A percentile compares a stretch with the other conserved stretches of the same genome.
phyloP scores from a whole-genome alignment of 805 yeast genomes.

The Pichia eremophila region DNA sequence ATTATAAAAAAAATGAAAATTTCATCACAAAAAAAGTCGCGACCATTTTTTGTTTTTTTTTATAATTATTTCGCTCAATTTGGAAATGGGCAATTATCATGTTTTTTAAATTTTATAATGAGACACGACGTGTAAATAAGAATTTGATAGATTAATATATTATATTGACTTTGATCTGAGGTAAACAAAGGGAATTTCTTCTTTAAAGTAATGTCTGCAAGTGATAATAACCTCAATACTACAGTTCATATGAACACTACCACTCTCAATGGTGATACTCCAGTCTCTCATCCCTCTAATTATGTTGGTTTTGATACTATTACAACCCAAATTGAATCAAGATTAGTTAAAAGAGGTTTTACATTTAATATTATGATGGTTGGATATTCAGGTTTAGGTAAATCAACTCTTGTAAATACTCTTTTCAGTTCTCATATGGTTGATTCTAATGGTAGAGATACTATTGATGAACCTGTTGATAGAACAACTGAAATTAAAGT shows the following conservation, averaged over 20 bases:
- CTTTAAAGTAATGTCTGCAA: no score
- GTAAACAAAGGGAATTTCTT: no score
- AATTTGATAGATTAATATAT: no score
- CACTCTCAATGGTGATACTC: neutral
- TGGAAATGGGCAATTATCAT: no score
- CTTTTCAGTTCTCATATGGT: constrained; percentile 77
- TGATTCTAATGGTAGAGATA: constrained; percentile 62
- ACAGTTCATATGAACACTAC: no score
- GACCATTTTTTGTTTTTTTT: no score
- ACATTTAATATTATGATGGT: constrained; percentile 92
- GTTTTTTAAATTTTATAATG: no score
- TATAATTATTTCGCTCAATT: no score
- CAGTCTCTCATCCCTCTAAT: constrained; percentile 45
- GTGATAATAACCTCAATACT: neutral
- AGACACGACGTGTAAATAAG: no score
- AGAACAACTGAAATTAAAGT: constrained; percentile 81
- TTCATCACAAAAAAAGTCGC: no score
- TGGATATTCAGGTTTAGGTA: constrained; percentile 90
- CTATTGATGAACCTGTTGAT: constrained; percentile 61
- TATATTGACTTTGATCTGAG: no score
- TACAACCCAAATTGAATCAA: constrained; percentile 88
- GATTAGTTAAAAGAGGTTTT: constrained; percentile 86
- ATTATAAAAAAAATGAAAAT: no score
- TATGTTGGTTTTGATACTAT: constrained; percentile 97
- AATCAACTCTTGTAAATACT: constrained; percentile 85